A percentile compares a stretch with the other conserved stretches of the same genome.
Conservation (phyloP, 768 basidiomycete genomes). For the Pholiota molesta region DNA sequence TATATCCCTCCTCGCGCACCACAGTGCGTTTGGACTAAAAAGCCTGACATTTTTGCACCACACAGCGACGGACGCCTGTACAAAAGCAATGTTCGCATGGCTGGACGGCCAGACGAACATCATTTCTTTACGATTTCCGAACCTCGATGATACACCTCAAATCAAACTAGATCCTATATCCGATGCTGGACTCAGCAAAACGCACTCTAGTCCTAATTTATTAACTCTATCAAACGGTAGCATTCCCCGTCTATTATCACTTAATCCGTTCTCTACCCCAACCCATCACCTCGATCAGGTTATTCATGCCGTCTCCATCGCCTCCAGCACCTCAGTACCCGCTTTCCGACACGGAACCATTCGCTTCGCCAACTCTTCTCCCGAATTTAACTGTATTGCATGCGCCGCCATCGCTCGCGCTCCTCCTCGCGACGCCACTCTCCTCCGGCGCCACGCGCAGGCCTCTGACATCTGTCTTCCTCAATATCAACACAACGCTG, state of each 20-base stretch:
- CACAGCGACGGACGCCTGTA: constrained; percentile 34
- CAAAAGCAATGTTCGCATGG: constrained; percentile 39
- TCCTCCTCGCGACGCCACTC: constrained; percentile 24
- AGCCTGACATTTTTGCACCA: constrained; percentile 40
- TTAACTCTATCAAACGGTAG: background rate
- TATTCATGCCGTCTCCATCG: constrained; percentile 13
- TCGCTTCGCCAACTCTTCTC: constrained; percentile 38
- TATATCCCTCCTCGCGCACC: constrained; percentile 41
- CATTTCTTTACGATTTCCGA: constrained; percentile 40
- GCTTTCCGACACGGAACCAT: constrained; percentile 13
- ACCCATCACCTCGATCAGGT: constrained; percentile 20
- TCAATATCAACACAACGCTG: constrained; percentile 47
- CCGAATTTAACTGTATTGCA: constrained; percentile 41
- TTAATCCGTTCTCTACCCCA: constrained; percentile 8
- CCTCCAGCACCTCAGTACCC: constrained; percentile 8
- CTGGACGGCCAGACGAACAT: constrained; percentile 47
- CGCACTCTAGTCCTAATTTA: constrained; percentile 18
- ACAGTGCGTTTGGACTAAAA: constrained; percentile 44
- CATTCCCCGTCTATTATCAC: background rate
- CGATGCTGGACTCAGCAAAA: background rate
- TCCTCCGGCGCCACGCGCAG: constrained; percentile 20
- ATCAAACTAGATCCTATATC: background rate
- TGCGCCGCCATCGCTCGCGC: constrained; percentile 37
- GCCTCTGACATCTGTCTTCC: constrained; percentile 35
- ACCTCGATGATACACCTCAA: constrained; percentile 31